A percentile compares a stretch with the other conserved stretches of the same genome.
Conservation (phyloP, 1,284 basidiomycete genomes). For the Termitomyces sp. region DNA sequence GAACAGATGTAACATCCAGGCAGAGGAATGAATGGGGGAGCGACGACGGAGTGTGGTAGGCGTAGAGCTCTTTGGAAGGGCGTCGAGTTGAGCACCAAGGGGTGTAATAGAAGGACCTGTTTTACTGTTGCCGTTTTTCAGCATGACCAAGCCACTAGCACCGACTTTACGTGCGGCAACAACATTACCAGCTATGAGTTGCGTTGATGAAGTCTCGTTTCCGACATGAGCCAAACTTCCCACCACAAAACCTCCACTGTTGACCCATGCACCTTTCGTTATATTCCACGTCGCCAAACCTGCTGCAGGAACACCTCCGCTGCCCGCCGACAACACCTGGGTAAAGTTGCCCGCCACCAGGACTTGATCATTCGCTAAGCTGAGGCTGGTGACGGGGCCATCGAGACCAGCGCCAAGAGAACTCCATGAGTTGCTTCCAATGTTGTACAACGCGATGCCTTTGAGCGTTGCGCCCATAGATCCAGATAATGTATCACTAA, state of each 20-base stretch:
- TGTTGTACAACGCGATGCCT: constrained; percentile 76
- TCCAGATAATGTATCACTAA: constrained; percentile 61
- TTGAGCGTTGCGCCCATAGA: constrained; percentile 50
- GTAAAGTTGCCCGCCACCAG: constrained; percentile 79
- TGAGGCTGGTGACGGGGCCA: constrained; percentile 64
- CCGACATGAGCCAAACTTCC: constrained; percentile 74
- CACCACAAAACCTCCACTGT: constrained; percentile 66
- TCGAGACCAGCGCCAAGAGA: constrained; percentile 74
- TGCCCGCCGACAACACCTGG: constrained; percentile 36
- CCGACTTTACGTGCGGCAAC: constrained; percentile 53
- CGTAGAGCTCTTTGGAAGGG: constrained; percentile 21
- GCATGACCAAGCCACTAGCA: constrained; percentile 65
- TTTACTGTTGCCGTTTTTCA: constrained; percentile 53
- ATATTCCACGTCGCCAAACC: constrained; percentile 82
- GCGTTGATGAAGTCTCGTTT: constrained; percentile 49
- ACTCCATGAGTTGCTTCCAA: constrained; percentile 63
- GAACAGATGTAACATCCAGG: constrained; percentile 49
- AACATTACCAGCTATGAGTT: constrained; percentile 67
- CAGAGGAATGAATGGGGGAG: constrained; percentile 30
- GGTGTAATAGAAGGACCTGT: constrained; percentile 53
- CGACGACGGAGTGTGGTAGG: constrained; percentile 33
- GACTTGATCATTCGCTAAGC: constrained; percentile 46
- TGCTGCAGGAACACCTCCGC: constrained; percentile 38
- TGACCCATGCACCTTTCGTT: constrained; percentile 60
- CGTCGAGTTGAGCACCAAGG: constrained; percentile 49